Conservation (phyloP, 2,329 filamentous ascomycete genomes). For the Hortaea sp. region DNA sequence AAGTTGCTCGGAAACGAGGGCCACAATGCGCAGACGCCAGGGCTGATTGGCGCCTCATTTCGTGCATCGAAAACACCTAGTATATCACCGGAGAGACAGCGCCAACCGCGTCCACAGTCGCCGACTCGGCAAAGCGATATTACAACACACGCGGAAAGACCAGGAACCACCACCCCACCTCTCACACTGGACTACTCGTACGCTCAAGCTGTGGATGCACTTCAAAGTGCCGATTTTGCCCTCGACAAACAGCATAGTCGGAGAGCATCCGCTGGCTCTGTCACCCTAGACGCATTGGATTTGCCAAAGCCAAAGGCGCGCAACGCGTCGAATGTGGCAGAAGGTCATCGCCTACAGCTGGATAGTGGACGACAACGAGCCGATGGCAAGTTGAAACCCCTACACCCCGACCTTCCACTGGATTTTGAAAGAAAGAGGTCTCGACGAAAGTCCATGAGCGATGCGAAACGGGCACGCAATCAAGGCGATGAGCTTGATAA, state of each 20-base stretch:
- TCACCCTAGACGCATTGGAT: background rate
- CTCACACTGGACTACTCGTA: constrained; percentile 23
- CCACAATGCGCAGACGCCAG: constrained; percentile 1
- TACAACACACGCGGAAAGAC: background rate
- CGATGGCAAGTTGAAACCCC: constrained; percentile 10
- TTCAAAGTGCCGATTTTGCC: constrained; percentile 11
- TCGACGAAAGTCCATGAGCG: constrained; percentile 24
- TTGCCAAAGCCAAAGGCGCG: background rate
- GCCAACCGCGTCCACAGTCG: background rate
- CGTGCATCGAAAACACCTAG: constrained; percentile 1
- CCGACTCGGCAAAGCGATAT: no score
- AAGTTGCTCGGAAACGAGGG: constrained; percentile 29
- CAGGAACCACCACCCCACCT: constrained; percentile 8
- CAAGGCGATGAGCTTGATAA: constrained; percentile 24
- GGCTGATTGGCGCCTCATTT: constrained; percentile 2
- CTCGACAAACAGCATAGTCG: constrained; percentile 4
- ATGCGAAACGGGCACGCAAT: constrained; percentile 28
- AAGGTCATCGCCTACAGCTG: background rate
- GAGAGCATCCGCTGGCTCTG: constrained; percentile 5
- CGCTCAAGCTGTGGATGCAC: constrained; percentile 16
- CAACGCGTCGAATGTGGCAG: background rate
- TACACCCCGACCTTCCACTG: constrained; percentile 18
- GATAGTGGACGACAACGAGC: constrained; percentile 5
- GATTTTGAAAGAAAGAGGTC: constrained; percentile 16
- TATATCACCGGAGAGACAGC: constrained; percentile 5